Evolutionary conservation across 1,284 basidiomycete species (phyloP).

Genomic region (Pholiota adiposa): DNA sequence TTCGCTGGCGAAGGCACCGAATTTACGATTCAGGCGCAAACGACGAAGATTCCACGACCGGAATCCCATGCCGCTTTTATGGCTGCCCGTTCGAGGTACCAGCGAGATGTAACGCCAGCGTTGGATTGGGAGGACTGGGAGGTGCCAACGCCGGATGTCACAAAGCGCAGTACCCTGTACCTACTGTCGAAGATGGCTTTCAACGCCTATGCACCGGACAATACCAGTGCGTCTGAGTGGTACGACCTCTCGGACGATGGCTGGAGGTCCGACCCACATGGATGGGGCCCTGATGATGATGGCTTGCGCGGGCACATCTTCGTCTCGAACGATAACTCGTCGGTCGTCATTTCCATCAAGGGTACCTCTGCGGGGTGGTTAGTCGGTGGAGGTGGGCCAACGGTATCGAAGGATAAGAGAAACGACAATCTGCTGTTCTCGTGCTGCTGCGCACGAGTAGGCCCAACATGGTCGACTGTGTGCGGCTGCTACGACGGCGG

Average conservation of each 20-base stretch:
- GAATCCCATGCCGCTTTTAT: constrained; percentile 49
- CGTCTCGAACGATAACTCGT: constrained; percentile 79
- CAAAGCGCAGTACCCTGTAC: constrained; percentile 74
- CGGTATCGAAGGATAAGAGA: constrained; percentile 91
- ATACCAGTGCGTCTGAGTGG: constrained; percentile 60
- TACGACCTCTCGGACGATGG: constrained; percentile 66
- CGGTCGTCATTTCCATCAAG: constrained; percentile 91
- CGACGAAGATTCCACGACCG: constrained; percentile 46
- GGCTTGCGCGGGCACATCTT: constrained; percentile 78
- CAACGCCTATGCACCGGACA: constrained; percentile 75
- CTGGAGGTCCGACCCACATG: constrained; percentile 52
- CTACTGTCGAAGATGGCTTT: constrained; percentile 88
- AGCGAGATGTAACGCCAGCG: constrained; percentile 41
- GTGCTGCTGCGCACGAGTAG: constrained; percentile 97
- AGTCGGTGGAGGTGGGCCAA: constrained; percentile 81
- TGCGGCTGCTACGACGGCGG: constrained; percentile 85
- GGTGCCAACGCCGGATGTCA: constrained; percentile 66
- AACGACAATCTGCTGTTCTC: constrained; percentile 77
- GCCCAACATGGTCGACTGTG: constrained; percentile 89
- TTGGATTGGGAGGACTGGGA: constrained; percentile 58
- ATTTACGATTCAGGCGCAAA: constrained; percentile 41
- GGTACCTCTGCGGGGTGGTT: constrained; percentile 87
- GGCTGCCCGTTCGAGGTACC: constrained; percentile 48
- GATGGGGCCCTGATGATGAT: constrained; percentile 25
- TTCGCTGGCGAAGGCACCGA: constrained; percentile 29